Evolutionary conservation across 2,329 filamentous ascomycete genomes (phyloP), one percentile per base, ranked within the genome.

Genomic region (Fusarium cyanostomum): DNA sequence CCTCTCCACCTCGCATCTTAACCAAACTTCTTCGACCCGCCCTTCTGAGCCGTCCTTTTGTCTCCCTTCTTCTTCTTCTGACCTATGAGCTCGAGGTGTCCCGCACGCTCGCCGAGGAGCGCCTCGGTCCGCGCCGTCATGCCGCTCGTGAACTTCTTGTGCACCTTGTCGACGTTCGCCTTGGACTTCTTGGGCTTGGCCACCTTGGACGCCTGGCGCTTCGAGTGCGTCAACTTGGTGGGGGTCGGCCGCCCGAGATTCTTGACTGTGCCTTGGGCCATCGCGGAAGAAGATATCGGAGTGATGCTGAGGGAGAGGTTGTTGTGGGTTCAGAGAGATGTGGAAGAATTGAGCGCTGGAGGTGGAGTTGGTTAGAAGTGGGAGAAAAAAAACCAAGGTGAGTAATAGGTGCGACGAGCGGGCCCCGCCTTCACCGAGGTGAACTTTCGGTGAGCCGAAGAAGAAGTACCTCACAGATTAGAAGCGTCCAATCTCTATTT

Each of bases 81-180:
- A 28, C 83, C 85, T 59, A 87, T 85, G 62, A 87, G 71, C 77
- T 88, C 85, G 21, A 88, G 74, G 57, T 88, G 85, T 0, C 85
- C 84, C 6, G 83, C 85, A 8, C 85, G 77, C 77, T 87, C 83
- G 58, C 84, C 84, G 35, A 88, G 79, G 70, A 87, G 77, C 61
- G 79, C 78, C 78, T 88, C 85, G 28, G 85, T 88, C 76, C 80
- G 79, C 56, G 77, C 78, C 38, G 78, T 80, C 71, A 88, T 78
- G 42, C 84, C 84, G 4, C 82, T 79, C 11, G 83, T 80, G 71
- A 83, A 83, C 74, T 86, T 85, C 69, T 80, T 81, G 75, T 81
- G 80, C 65, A 81, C 68, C 77, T 83, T 85, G 76, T 85, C 83
- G 66, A 82, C 77, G 67, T 75, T 78, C 30, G 74, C 66, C 73